Base-by-base conservation (phyloP, 768 basidiomycete genomes). In the Hysterangium stoloniferum region DNA sequence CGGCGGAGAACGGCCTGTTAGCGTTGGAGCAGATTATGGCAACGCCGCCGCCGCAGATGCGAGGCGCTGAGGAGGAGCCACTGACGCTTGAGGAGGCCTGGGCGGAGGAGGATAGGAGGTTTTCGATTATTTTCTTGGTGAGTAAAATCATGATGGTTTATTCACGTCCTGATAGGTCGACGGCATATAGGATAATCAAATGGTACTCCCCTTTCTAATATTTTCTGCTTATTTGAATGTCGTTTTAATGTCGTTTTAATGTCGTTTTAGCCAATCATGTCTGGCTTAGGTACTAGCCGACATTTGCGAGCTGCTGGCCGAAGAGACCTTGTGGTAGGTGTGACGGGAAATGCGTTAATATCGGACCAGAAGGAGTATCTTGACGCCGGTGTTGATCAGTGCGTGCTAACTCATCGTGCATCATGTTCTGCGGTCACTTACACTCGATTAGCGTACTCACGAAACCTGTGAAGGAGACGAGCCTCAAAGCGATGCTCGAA, bases 1-100 rank as follows among this genome's bases (percentile, higher is more conserved):
- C 79, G 15, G 90, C 91, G 11, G 86, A 92, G 68, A 90, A 94
- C 59, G 91, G 91, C 6, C 77, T 83, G 60, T 62, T 82, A 29
- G 87, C 87, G 19, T 66, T 91, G 48, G 78, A 86, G 53, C 73
- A 85, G 73, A 79, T 89, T 28, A 58, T 86, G 8, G 78, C 79
- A 29, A 45, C 44, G 7, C 44, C 44, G 1, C 27, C 44, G n/a
- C 55, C 15, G 17, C 29, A 17, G 11, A 31, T 4, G 29, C 27
- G 28, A n/a, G 15, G 28, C 20, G n/a, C 31, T 19, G 28, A 45
- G 25, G 44, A 45, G 4, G 1, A 1, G 22, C 5, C 25, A 11
- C 9, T 45, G 29, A 32, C 44, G 13, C n/a, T 31, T 2, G 44
- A 45, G 9, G 44, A 28, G 28, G 44, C 44, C 13, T 45, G 44